Percentiles rank a stretch among this genome's conserved stretches.
These are phyloP conservation scores for Neospora caninum DNA, from an alignment of 169 alveolate genomes.

Conservation along the genomic window DNA sequence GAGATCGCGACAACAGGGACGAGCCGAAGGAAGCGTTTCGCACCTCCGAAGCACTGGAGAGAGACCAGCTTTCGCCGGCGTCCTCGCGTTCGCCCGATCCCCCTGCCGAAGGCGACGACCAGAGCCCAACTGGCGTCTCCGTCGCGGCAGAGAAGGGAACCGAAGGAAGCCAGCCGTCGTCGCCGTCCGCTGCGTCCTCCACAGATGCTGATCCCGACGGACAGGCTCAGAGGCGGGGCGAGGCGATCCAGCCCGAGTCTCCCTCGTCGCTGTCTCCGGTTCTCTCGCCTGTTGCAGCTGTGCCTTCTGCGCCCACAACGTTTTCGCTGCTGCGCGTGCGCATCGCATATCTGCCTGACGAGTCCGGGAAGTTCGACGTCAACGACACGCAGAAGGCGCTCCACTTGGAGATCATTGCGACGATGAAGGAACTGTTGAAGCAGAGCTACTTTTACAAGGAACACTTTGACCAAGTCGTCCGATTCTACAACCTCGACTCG, in stretches of 20 bases:
- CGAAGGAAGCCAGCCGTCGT: too few relatives aligned
- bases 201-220: too few relatives aligned
- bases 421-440: conserved; percentile 81
- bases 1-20: not conserved
- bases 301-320: too few relatives aligned
- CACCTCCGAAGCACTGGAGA: not conserved
- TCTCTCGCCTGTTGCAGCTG: too few relatives aligned
- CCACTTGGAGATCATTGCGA: conserved; percentile 80
- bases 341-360: conserved; percentile 24
- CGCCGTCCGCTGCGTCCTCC: too few relatives aligned
- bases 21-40: not conserved
- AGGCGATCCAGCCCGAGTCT: too few relatives aligned
- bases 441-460: conserved; percentile 83
- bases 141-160: too few relatives aligned
- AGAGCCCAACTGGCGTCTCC: not conserved
- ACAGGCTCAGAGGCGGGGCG: too few relatives aligned
- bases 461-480: conserved; percentile 81
- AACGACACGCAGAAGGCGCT: conserved; percentile 73
- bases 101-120: not conserved
- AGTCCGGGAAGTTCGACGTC: not conserved
- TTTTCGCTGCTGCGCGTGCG: conserved; percentile 8
- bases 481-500: conserved; percentile 81
- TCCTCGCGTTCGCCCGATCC: not conserved
- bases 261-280: too few relatives aligned
- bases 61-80: not conserved